phyloP scores from a whole-genome alignment of 805 yeast genomes.

The Blastobotrys americana region DNA sequence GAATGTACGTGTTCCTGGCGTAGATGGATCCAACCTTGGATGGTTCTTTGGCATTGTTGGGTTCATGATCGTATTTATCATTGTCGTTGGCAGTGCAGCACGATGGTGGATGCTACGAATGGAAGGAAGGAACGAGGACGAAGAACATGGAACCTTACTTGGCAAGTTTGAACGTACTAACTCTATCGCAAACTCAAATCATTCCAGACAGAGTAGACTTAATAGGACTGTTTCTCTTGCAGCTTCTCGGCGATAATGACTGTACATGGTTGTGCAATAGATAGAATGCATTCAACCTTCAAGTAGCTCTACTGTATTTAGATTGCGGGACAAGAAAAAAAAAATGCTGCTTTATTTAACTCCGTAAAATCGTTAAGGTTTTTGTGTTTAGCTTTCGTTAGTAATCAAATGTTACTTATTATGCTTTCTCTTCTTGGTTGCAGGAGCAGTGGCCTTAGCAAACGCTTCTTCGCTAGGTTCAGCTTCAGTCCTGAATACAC shows the following conservation, averaged over 20 bases:
- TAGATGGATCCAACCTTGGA: conserved; percentile 35
- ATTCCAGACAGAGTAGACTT: not conserved
- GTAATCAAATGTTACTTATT: too few relatives aligned
- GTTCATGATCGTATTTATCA: conserved; percentile 38
- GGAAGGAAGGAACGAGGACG: not conserved
- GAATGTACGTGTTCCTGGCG: conserved; percentile 88
- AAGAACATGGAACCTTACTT: not conserved
- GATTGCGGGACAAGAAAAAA: too few relatives aligned
- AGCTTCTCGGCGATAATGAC: not conserved
- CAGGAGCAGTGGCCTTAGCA: not conserved
- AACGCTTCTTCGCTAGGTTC: conserved; percentile 27
- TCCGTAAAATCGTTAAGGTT: too few relatives aligned
- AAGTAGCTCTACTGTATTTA: too few relatives aligned
- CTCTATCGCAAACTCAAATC: not conserved
- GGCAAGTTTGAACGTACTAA: not conserved
- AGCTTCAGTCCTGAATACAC: conserved; percentile 60
- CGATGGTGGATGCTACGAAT: not conserved
- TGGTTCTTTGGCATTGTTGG: conserved; percentile 72
- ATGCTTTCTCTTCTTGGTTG: conserved; percentile 2
- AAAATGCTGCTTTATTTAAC: too few relatives aligned
- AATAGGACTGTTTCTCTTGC: not conserved
- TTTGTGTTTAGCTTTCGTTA: too few relatives aligned
- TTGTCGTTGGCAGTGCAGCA: conserved; percentile 23
- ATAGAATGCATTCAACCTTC: too few relatives aligned
- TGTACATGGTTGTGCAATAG: too few relatives aligned